Base-by-base conservation (phyloP, 2,329 filamentous ascomycete genomes). In the Lasiodiplodia sp. region DNA sequence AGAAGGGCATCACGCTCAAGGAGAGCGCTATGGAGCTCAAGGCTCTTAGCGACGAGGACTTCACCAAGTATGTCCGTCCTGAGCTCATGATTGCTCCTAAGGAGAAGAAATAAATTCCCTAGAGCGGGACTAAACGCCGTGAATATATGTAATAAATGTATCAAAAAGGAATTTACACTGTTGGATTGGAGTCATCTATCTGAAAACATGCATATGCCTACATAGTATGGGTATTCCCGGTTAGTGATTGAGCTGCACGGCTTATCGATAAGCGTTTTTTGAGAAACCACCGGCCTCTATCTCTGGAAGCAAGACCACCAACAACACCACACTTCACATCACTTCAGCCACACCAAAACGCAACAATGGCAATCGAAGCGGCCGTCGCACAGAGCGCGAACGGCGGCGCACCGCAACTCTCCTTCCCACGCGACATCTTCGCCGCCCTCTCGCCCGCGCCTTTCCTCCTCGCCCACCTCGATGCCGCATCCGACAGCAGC, bases 1-100 rank as follows among this genome's bases (percentile, higher is more conserved):
- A 97, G 89, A 98, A 98, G 89, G 94, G 94, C 40, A 83, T 95
- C 64, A 97, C 94, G 28, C 88, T 99, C 69, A 97, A 97, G 87
- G 85, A 97, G 84, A 95, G 92, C 77, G 95, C 96, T 23, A 89
- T 98, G 86, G 93, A 98, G 86, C 88, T 99, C 73, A 88, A 97
- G 74, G 95, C 94, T 56, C 85, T 98, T 73, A 95, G 90, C 72
- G 89, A 91, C 78, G 92, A 92, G 77, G 94, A 97, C 78, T 98
- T 98, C 78, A 94, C 97, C 82, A 86, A 88, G 73, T 86, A 96
- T 72, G 96, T 99, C 73, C 89, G 90, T 76, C 96, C 96, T 28
- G 95, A 98, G 85, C 87, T 98, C 78, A 99, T 99, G 95, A 86
- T 99, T 77, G 90, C 91, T 70, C 95, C 95, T 60, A 91, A 89